These are phyloP conservation scores for Diplodia corticola DNA, from an alignment of 2,329 filamentous ascomycete genomes.

Conservation along the genomic window DNA sequence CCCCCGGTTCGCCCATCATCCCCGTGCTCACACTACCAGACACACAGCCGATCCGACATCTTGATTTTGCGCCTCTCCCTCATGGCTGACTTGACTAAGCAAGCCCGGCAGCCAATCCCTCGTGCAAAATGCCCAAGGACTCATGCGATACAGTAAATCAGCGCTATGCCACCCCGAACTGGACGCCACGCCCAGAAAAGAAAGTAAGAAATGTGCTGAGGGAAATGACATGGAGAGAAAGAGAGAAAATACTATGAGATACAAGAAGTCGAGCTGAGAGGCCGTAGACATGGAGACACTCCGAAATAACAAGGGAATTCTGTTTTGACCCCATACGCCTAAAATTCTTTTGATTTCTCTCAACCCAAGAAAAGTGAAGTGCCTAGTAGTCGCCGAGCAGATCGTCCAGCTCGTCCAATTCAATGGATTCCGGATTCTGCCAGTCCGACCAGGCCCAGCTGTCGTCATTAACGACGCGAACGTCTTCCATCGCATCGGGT, in stretches of 20 bases:
- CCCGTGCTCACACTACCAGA: background rate
- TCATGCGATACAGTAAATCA: constrained; percentile 14
- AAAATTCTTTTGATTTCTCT: background rate
- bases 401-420: constrained; percentile 89
- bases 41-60: background rate
- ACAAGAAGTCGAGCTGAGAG: constrained; percentile 21
- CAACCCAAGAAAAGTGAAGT: background rate
- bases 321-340: constrained; percentile 19
- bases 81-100: constrained; percentile 7
- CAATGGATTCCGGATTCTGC: constrained; percentile 80
- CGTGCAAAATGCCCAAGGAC: constrained; percentile 1
- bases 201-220: constrained; percentile 6
- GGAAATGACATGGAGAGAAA: background rate
- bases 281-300: constrained; percentile 1
- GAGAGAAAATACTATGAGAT: constrained; percentile 8
- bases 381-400: constrained; percentile 72
- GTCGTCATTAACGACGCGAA: constrained; percentile 34
- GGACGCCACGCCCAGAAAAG: background rate
- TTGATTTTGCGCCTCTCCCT: constrained; percentile 12
- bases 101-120: background rate
- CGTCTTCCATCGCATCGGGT: constrained; percentile 30
- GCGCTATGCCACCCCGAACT: constrained; percentile 14
- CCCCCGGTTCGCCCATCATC: background rate
- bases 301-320: background rate
- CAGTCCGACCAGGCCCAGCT: constrained; percentile 47